Conservation (phyloP, 208 protist species). For the Acanthamoeba divionensis region DNA sequence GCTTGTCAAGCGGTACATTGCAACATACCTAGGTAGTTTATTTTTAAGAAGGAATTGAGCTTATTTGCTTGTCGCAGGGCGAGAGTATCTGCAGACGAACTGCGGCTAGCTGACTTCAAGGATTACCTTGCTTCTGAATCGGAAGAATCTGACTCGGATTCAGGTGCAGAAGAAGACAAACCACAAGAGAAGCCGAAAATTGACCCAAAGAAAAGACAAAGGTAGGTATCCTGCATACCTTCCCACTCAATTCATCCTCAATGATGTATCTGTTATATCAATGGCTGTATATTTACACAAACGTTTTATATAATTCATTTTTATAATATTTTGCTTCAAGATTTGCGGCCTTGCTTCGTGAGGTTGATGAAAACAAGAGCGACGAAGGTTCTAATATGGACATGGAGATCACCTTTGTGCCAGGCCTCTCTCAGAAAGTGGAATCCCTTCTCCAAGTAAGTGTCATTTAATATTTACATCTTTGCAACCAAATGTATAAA, state of each 20-base stretch:
- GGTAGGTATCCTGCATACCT: background rate
- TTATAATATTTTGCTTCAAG: too few relatives aligned
- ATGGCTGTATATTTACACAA: too few relatives aligned
- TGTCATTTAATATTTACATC: too few relatives aligned
- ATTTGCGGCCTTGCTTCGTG: too few relatives aligned
- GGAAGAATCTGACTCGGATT: slow-evolving; percentile 57
- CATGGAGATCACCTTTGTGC: slow-evolving; percentile 68
- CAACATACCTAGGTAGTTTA: too few relatives aligned
- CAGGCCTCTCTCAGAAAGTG: slow-evolving; percentile 56
- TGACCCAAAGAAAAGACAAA: background rate
- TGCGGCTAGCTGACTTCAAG: slow-evolving; percentile 65
- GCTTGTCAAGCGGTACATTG: background rate
- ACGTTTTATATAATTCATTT: too few relatives aligned
- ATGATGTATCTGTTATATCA: too few relatives aligned
- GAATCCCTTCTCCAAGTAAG: slow-evolving; percentile 47
- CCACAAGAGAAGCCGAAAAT: background rate
- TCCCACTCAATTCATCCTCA: too few relatives aligned
- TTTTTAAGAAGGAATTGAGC: too few relatives aligned
- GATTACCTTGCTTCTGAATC: slow-evolving; percentile 66
- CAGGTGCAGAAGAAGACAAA: background rate
- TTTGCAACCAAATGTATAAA: too few relatives aligned
- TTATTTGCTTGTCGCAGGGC: background rate
- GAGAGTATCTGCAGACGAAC: background rate
- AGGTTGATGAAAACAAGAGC: too few relatives aligned
- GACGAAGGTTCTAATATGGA: background rate